A percentile compares a stretch with the other conserved stretches of the same genome.
Evolutionary conservation across 2,329 filamentous ascomycete genomes (phyloP).

Genomic region (Salinomyces thailandicus): DNA sequence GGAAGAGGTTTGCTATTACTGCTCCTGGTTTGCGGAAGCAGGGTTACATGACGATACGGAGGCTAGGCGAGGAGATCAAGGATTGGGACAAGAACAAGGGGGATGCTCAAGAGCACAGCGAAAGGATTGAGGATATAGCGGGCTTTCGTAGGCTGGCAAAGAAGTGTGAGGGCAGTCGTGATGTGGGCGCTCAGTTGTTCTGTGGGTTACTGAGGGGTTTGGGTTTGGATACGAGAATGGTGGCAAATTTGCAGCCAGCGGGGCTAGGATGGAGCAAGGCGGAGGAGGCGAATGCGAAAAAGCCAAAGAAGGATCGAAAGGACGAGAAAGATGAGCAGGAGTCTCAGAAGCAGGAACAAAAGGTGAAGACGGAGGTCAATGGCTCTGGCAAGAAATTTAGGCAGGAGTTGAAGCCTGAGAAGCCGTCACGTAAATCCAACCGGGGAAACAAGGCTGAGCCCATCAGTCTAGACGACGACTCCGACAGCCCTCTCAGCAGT

Average conservation of each 20-base stretch:
- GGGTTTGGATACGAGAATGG: slow-evolving; percentile 71
- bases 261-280: slow-evolving; percentile 85
- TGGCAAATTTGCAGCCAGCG: slow-evolving; percentile 72
- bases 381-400: slow-evolving; percentile 3
- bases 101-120: slow-evolving; percentile 60
- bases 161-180: slow-evolving; percentile 67
- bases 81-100: slow-evolving; percentile 54
- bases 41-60: slow-evolving; percentile 73
- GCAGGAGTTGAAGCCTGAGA: slow-evolving; percentile 3
- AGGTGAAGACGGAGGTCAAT: slow-evolving; percentile 7
- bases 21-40: slow-evolving; percentile 75
- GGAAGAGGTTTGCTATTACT: slow-evolving; percentile 65
- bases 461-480: slow-evolving; percentile 40
- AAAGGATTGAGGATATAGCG: slow-evolving; percentile 56
- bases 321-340: slow-evolving; percentile 4
- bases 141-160: slow-evolving; percentile 61
- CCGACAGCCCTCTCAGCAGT: slow-evolving; percentile 37
- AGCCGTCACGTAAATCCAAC: slow-evolving; percentile 10
- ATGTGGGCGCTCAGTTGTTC: slow-evolving; percentile 82
- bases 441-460: slow-evolving; percentile 27
- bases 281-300: slow-evolving; percentile 59
- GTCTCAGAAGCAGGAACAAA: slow-evolving; percentile 11
- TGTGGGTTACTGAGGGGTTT: slow-evolving; percentile 72
- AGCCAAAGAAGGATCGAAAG: slow-evolving; percentile 19
- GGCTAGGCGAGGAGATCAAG: slow-evolving; percentile 62